These are phyloP conservation scores for Ceratocystis variospora DNA, from an alignment of 2,329 filamentous ascomycete genomes.

Conservation along the genomic window DNA sequence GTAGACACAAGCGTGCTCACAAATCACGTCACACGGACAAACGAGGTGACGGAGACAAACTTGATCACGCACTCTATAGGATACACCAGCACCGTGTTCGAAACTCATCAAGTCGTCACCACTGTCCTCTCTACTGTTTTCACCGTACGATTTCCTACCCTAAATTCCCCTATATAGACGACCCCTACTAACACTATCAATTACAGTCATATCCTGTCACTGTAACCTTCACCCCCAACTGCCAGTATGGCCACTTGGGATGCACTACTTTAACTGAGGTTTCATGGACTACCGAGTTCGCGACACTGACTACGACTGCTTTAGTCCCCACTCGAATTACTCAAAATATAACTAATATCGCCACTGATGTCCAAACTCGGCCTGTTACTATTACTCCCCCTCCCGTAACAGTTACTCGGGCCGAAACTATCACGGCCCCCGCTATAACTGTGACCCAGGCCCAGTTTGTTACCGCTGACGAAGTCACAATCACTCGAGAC, in stretches of 20 bases:
- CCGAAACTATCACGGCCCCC: conserved; percentile 20
- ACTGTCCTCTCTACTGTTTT: conserved; percentile 20
- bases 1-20: not conserved
- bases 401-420: conserved; percentile 16
- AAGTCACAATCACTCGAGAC: conserved; percentile 19
- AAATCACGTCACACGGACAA: conserved; percentile 3
- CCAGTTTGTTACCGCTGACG: conserved; percentile 4
- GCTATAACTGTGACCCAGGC: conserved; percentile 15
- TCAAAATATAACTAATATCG: conserved; percentile 18
- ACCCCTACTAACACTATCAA: not conserved
- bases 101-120: conserved; percentile 20
- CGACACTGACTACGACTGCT: conserved; percentile 20
- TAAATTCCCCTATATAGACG: not conserved
- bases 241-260: not conserved
- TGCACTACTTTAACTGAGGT: conserved; percentile 13
- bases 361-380: conserved; percentile 20
- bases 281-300: conserved; percentile 21
- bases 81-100: conserved; percentile 15
- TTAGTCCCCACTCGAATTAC: conserved; percentile 17
- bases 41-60: not conserved
- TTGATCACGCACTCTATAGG: conserved; percentile 7
- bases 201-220: conserved; percentile 23
- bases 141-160: conserved; percentile 7
- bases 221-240: conserved; percentile 19
- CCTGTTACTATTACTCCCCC: conserved; percentile 24